Conservation (phyloP, 306 rosid species). For the Medicago truncatula region DNA sequence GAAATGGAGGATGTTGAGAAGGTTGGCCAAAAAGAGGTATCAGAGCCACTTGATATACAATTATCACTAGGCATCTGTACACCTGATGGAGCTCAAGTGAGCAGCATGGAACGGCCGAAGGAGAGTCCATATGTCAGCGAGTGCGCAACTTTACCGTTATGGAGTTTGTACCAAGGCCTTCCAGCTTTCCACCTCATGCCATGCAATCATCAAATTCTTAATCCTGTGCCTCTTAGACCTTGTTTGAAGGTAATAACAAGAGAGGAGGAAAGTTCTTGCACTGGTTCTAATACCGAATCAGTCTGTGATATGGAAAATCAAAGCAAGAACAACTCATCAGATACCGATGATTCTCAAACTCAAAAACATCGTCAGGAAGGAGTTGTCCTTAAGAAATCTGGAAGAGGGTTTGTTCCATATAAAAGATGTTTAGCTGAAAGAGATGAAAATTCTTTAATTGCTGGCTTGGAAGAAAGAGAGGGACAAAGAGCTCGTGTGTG, state of each 20-base stretch:
- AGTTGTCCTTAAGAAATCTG: constrained; percentile 46
- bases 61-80: constrained; percentile 57
- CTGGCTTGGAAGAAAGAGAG: constrained; percentile 61
- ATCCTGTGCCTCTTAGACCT: constrained; percentile 41
- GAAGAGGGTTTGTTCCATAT: constrained; percentile 81
- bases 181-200: constrained; percentile 44
- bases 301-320: constrained; percentile 46
- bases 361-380: constrained; percentile 38
- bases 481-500: constrained; percentile 81
- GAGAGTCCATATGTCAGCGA: constrained; percentile 37
- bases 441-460: constrained; percentile 57
- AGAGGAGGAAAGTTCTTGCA: constrained; percentile 58
- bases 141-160: constrained; percentile 48
- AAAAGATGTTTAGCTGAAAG: constrained; percentile 82
- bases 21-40: constrained; percentile 46
- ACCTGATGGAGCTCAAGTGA: constrained; percentile 39
- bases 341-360: constrained; percentile 51
- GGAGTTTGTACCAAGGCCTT: constrained; percentile 54
- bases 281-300: constrained; percentile 61
- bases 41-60: constrained; percentile 44
- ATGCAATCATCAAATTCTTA: constrained; percentile 42
- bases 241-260: constrained; percentile 43
- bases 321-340: constrained; percentile 46
- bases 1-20: constrained; percentile 47
- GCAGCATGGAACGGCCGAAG: constrained; percentile 39